Conservation (phyloP, 768 basidiomycete genomes). For the Boletus patriciae region DNA sequence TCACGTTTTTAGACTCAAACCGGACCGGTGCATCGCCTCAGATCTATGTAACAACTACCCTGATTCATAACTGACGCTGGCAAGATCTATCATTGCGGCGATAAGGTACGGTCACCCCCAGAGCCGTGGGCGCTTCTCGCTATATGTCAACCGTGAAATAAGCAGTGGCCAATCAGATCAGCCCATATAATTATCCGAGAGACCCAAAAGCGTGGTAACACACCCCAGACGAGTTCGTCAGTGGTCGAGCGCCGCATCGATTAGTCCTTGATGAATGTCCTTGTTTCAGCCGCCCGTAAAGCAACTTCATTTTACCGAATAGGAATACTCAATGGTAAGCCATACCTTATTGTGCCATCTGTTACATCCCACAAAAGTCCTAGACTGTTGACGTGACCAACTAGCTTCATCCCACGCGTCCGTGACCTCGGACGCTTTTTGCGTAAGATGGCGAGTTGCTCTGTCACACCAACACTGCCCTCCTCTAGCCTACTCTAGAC, state of each 20-base stretch:
- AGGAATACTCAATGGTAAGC: neutral
- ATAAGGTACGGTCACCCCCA: neutral
- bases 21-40: neutral
- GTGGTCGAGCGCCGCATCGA: neutral
- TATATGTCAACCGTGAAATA: constrained; percentile 7
- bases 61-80: neutral
- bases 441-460: constrained; percentile 6
- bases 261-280: neutral
- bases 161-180: neutral
- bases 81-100: neutral
- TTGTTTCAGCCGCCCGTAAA: constrained; percentile 19
- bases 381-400: neutral
- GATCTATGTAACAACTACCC: neutral
- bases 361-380: neutral
- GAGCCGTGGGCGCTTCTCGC: neutral
- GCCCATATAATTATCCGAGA: neutral
- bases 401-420: constrained; percentile 4
- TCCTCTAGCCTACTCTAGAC: neutral
- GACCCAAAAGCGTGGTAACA: neutral
- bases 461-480: constrained; percentile 14
- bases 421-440: neutral
- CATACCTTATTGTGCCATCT: neutral
- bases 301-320: neutral
- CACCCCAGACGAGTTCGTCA: neutral
- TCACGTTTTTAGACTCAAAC: neutral